Base-by-base conservation (phyloP, 495 filamentous ascomycete species). In the Terfezia claveryi region DNA sequence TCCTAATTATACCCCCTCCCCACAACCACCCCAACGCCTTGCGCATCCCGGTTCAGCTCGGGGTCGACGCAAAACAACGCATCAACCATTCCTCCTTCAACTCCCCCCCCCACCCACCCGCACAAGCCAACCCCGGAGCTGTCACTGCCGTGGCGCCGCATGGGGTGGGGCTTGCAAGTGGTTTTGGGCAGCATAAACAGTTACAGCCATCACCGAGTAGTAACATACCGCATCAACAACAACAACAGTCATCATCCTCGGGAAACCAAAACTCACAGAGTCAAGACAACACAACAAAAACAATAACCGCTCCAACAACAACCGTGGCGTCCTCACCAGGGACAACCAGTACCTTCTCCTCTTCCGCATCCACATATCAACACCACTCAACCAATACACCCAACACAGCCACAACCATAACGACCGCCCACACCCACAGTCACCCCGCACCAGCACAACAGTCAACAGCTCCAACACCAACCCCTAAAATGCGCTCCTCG, bases 401-500 rank as follows among this genome's bases (percentile, higher is more conserved):
- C 12, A 49, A 14, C 12, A 49, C 41, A 49, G 7, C 41, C 12
- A 20, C 41, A 14, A 49, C 41, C 2, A 49, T 7, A 2, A 7
- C 41, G 2, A 49, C 2, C 41, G 7, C 41, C 4, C 12, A 49
- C 17, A 2, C 12, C 7, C 41, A 20, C 14, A 4, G 14, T n/a
- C n/a, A n/a, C n/a, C n/a, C n/a, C 41, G 7, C 14, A 14, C 7
- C 41, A 14, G 12, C 41, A 7, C 41, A 2, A 49, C 41, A 14
- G 4, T 7, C 2, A 14, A 17, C 50, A 23, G 23, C 50, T 4
- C 11, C 14, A 51, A 8, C n/a, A 23, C 14, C 50, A 16, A 8
- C 50, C 11, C 50, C 50, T 11, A 64, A 56, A 37, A 65, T 65
- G 63, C 57, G 63, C 52, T 62, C 59, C 51, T 65, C 63, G 49